Base-by-base conservation (phyloP, 2,329 filamentous ascomycete genomes). In the Penicillium sp. region DNA sequence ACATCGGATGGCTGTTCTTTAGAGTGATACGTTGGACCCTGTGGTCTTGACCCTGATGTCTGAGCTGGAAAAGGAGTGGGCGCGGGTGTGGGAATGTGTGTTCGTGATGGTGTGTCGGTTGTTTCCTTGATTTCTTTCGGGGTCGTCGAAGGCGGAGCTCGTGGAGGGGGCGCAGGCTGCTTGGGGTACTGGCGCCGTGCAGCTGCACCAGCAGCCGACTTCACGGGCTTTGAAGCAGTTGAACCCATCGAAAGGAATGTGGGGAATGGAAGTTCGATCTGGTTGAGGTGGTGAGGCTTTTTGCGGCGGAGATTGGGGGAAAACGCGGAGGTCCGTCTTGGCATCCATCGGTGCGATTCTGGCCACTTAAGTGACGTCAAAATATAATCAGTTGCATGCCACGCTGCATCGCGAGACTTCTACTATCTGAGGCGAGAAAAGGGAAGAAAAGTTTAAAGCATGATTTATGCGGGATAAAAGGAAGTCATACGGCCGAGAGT, bases 151-250 rank as follows among this genome's bases (percentile, higher is more conserved):
- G 62, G 56, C 27, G 11, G n/a, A n/a, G 53, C 50, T 35, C 58
- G 50, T 20, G 62, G 47, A 21, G 63, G 56, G 14, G 54, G 36
- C 20, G 71, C 61, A 9, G 71, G 57, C 29, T 73, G 67, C 39
- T 72, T 72, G 2, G 78, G 78, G 49, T 80, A 81, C 64, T 79
- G 74, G 37, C 78, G 74, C 17, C 63, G 60, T n/a, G 72, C 64
- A 40, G 71, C 71, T 21, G 71, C 65, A 27, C 71, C 69, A 6
- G 73, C 74, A 40, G 74, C 71, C 10, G 65, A 62, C 30, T 69
- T 68, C 7, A 68, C 70, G 25, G 72, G 72, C 65, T 81, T 81
- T 5, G 78, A 81, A 28, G 72, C 66, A n/a, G 75, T 73, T 2
- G 75, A 71, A n/a, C 78, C 78, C 78, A 81, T 81, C 19, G 20